Base-by-base conservation (phyloP, 169 alveolate species). In the Plasmodium vinckei region DNA sequence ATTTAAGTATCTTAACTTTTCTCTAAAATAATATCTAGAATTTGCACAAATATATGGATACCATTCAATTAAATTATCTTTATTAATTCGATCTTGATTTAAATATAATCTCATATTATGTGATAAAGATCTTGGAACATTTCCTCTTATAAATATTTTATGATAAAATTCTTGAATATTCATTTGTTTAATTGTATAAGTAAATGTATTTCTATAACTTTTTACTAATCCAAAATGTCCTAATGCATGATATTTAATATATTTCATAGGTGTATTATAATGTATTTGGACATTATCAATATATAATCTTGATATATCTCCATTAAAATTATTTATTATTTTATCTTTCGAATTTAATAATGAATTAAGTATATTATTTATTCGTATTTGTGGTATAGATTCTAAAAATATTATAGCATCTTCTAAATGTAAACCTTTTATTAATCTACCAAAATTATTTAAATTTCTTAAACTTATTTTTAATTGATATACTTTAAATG, bases 91-190 rank as follows among this genome's bases (percentile, higher is more conserved):
- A 19, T 90, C 79, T 64, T 94, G 94, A 63, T 89, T 82, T 39
- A 91, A 59, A 47, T 92, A 92, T 46, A 92, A 87, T 15, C 96
- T 82, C 94, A 94, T 63, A 72, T 92, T 94, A 23, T 92, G 94
- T 2, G 95, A 92, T 92, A 94, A 82, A 71, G 94, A 88, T 44
- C 92, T 87, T 0, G 96, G 96, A 9, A 94, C 96, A 72, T 92
- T 90, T 21, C 96, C 96, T 25, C 93, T 77, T 17, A 94, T 94
- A 69, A 89, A 94, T 33, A 92, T 87, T 65, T 94, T 94, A 73
- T 94, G 96, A 87, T 94, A 94, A 92, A 90, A 94, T 57, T 94
- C 96, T 90, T 92, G 82, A 93, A 94, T 87, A 21, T 94, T 94
- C 96, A 94, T 94, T 72, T 94, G 95, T 63, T 94, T 73, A 44